Percentiles rank a stretch among this genome's conserved stretches.
Conservation (phyloP, 208 protist genomes). For the Crithidia mellificae region DNA sequence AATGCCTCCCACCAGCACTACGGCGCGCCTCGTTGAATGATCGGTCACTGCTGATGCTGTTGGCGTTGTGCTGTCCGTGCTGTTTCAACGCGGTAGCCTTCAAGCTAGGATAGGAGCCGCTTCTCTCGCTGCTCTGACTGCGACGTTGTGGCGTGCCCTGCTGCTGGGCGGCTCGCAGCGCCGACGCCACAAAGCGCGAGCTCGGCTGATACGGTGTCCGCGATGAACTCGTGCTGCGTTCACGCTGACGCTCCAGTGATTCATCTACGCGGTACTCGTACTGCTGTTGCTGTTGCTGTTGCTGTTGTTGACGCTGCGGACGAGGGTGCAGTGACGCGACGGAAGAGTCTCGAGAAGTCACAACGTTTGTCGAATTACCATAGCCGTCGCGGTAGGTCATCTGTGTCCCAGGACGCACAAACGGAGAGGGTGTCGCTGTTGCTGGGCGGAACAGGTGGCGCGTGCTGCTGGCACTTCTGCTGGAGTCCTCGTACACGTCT, state of each 20-base stretch:
- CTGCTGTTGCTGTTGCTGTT: background rate
- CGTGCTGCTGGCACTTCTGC: background rate
- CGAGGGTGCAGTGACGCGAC: background rate
- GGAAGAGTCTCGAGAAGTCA: conserved; percentile 9
- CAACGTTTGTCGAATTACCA: too few species aligned
- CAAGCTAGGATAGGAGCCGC: background rate
- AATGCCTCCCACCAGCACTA: too few species aligned
- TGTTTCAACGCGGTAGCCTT: background rate
- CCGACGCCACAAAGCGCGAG: conserved; percentile 27
- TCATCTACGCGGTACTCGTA: background rate
- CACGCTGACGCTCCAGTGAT: background rate
- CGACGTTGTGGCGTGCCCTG: conserved; percentile 1
- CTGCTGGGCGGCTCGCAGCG: conserved; percentile 16
- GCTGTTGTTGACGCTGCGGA: background rate
- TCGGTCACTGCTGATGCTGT: background rate
- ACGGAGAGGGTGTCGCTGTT: too few species aligned
- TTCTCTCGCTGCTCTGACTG: background rate
- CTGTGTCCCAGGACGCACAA: too few species aligned
- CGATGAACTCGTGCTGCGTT: background rate
- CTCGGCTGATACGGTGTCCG: conserved; percentile 11
- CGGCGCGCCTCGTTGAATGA: too few species aligned
- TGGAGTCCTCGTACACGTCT: too few species aligned
- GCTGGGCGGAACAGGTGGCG: background rate
- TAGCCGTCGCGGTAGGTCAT: too few species aligned
- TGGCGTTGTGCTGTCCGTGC: background rate